Evolutionary conservation across 345 rosid species (phyloP), one percentile per base, ranked within the genome.

Genomic region (Ceriops decandra): DNA sequence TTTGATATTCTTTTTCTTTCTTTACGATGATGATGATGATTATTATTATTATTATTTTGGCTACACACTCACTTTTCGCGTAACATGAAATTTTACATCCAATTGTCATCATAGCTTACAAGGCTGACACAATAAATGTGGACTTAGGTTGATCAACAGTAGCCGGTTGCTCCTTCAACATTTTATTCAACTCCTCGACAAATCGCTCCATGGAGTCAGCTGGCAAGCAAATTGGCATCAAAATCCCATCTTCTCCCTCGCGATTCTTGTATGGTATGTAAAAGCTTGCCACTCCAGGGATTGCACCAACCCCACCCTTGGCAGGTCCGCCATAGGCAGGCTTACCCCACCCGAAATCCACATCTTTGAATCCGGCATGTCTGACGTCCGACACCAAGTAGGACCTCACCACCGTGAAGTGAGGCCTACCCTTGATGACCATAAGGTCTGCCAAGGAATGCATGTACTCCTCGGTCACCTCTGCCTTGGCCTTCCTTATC

Each of bases 341-440:
- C 24, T 62, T 72, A 3, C 79, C 83, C 80, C 80, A 80, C 1
- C 80, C 80, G 0, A 79, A 69, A 52, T 79, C 77, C 22, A 72
- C 33, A 27, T 36, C 74, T 30, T 19, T 73, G 8, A 54, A 62
- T 1, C 65, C 71, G 4, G 47, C 26, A 27, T 26, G 4, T 9
- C n/a, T 22, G 32, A 35, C 2, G 38, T 71, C 57, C 20, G 79
- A 67, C 2, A 79, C 64, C 0, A 67, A 0, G 24, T 63, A 64
- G 5, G 26, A 28, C 20, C 69, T 58, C 4, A 21, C 24, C 4
- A 17, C 54, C 0, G 42, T 35, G 30, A 59, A 51, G 4, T 2
- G 24, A 2, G 61, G 68, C 51, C 77, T 33, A 6, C 75, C 70
- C 27, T 28, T 71, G 3, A 26, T 56, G 53, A 61, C 81, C 60